phyloP scores from a whole-genome alignment of 768 basidiomycete genomes.

The Suillus weaverae region DNA sequence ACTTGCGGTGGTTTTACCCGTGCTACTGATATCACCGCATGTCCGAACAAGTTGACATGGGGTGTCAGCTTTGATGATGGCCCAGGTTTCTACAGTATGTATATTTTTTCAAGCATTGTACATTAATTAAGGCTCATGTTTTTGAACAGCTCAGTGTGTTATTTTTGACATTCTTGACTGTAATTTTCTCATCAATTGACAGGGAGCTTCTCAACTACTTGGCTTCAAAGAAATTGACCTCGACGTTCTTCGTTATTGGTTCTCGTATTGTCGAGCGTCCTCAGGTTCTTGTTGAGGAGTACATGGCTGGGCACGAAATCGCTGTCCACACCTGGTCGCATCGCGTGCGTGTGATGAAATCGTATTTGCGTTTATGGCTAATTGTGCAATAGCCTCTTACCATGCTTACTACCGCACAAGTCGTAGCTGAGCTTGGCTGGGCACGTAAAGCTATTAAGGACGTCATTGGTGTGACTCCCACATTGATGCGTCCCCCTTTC shows the following conservation, averaged over 20 bases:
- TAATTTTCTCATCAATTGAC: conserved; percentile 11
- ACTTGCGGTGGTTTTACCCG: conserved; percentile 78
- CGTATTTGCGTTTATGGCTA: conserved; percentile 22
- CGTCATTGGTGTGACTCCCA: conserved; percentile 75
- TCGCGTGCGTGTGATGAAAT: conserved; percentile 38
- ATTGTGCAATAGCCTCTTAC: conserved; percentile 53
- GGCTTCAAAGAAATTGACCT: conserved; percentile 54
- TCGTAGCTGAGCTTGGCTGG: conserved; percentile 94
- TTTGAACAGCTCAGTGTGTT: conserved; percentile 49
- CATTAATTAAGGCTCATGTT: conserved; percentile 7
- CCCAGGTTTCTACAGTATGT: conserved; percentile 78
- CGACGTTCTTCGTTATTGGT: conserved; percentile 93
- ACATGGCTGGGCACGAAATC: conserved; percentile 79
- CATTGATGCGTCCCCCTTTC: conserved; percentile 77
- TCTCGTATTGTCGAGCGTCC: conserved; percentile 83
- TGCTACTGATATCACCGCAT: conserved; percentile 58
- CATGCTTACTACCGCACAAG: conserved; percentile 71
- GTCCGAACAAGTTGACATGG: conserved; percentile 72
- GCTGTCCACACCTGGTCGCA: conserved; percentile 94
- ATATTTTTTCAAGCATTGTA: not conserved
- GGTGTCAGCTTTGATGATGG: conserved; percentile 89
- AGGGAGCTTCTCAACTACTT: conserved; percentile 76
- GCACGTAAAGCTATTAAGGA: conserved; percentile 81
- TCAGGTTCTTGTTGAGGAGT: conserved; percentile 71
- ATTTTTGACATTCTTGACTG: not conserved